Conservation (phyloP, 495 filamentous ascomycete species). For the Penicillium roqueforti region DNA sequence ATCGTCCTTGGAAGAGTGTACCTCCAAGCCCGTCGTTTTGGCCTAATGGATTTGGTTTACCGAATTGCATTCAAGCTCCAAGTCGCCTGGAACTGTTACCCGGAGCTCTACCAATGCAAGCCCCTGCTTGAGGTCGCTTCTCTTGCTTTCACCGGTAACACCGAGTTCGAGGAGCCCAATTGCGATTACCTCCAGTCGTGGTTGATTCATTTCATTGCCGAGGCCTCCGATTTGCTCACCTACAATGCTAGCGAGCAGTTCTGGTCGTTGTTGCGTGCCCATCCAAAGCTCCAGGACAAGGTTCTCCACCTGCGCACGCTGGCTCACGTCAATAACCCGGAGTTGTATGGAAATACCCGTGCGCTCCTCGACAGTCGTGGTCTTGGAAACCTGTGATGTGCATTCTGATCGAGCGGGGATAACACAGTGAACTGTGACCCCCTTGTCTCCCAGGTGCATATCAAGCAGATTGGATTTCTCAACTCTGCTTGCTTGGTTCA, state of each 20-base stretch:
- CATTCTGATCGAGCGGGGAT: background rate
- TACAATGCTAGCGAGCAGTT: slow-evolving; percentile 4
- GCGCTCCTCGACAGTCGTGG: slow-evolving; percentile 13
- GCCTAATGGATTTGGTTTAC: slow-evolving; percentile 4
- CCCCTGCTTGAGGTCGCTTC: slow-evolving; percentile 7
- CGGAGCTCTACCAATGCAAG: slow-evolving; percentile 6
- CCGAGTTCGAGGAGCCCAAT: background rate
- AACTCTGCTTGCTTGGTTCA: background rate
- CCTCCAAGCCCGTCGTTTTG: background rate
- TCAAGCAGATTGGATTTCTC: background rate
- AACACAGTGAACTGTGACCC: background rate
- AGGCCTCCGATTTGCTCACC: slow-evolving; percentile 10
- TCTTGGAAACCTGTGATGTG: slow-evolving; percentile 3
- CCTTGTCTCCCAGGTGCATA: background rate
- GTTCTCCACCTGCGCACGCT: slow-evolving; percentile 1
- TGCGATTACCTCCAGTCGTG: slow-evolving; percentile 18
- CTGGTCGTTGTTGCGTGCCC: slow-evolving; percentile 4
- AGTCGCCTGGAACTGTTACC: slow-evolving; percentile 25
- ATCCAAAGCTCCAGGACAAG: background rate
- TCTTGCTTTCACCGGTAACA: background rate
- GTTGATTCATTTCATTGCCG: slow-evolving; percentile 19
- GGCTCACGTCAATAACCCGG: background rate
- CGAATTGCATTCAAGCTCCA: slow-evolving; percentile 20
- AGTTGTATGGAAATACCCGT: slow-evolving; percentile 6
- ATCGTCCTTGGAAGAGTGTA: slow-evolving; percentile 13